Base-by-base conservation (phyloP, 2,329 filamentous ascomycete species). In the Pseudohalonectria lignicola region DNA sequence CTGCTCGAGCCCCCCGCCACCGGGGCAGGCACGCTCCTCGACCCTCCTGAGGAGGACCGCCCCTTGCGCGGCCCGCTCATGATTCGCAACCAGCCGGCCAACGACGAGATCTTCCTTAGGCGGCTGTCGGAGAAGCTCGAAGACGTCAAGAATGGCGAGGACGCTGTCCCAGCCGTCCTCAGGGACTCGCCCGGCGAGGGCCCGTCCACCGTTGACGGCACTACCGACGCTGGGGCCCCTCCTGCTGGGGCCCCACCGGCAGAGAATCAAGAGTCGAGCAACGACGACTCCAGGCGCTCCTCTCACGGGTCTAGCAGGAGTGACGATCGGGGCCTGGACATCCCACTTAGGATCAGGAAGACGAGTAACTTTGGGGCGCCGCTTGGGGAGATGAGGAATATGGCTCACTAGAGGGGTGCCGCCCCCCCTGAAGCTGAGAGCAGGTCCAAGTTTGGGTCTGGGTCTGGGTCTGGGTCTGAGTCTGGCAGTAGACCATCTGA, bases 51-150 rank as follows among this genome's bases (percentile, higher is more conserved):
- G n/a, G 54, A 58, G 4, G 72, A 75, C 42, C 55, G 52, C 1
- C 55, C 59, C 16, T 56, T 76, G 23, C 68, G 62, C 38, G 71
- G 69, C 1, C 72, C 71, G 8, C 47, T 76, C 36, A 70, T 69
- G 57, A 58, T 76, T 28, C 61, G 64, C 41, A 76, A 76, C 43
- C 67, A 70, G 41, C 70, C 71, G 1, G 68, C 67, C 2, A 62
- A 71, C 35, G 72, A 76, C 41, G 71, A 74, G 45, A 55, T 67
- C 17, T 76, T 76, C 44, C 66, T 71, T 36, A 57, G 58, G 32
- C 56, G 57, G 41, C 51, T 76, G 13, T 64, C 67, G 28, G 61
- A 70, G 48, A 74, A 68, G 49, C 60, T 76, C 3, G 61, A 69
- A 41, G 61, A 66, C 30, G 65, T 71, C 31, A 34, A 34, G 32